Conservation (phyloP, 2,329 filamentous ascomycete species). For the Aureobasidium uvarum region DNA sequence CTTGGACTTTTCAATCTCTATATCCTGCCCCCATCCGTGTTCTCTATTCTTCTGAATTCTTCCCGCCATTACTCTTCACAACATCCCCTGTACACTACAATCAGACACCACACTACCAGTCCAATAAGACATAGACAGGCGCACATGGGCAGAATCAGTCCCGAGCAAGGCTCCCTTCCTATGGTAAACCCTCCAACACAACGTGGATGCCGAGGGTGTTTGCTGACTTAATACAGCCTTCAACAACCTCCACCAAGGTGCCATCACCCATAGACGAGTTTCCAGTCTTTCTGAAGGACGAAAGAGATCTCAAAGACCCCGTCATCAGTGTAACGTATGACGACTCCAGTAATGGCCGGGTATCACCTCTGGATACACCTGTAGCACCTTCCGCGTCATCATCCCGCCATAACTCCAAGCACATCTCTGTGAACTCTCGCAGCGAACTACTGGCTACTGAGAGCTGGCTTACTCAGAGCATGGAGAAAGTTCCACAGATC, state of each 20-base stretch:
- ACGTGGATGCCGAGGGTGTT: background rate
- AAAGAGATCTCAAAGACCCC: conserved; percentile 25
- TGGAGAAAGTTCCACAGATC: conserved; percentile 31
- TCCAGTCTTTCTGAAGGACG: conserved; percentile 5
- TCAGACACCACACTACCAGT: too few relatives aligned
- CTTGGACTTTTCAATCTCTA: conserved; percentile 13
- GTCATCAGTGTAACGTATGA: conserved; percentile 19
- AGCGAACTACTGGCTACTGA: conserved; percentile 34
- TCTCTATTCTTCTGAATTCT: background rate
- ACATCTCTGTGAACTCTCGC: conserved; percentile 37
- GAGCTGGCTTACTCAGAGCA: conserved; percentile 30
- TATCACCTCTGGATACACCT: conserved; percentile 25
- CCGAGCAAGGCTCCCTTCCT: conserved; percentile 1
- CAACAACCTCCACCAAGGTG: conserved; percentile 19
- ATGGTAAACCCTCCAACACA: background rate
- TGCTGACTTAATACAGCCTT: conserved; percentile 6
- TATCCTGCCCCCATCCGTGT: conserved; percentile 3
- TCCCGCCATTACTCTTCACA: background rate
- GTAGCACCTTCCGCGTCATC: conserved; percentile 25
- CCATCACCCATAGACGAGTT: conserved; percentile 6
- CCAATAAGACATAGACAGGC: background rate
- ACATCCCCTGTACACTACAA: background rate
- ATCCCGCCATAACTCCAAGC: conserved; percentile 37
- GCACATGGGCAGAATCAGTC: conserved; percentile 5
- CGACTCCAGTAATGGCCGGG: background rate